Conservation (phyloP, 2,329 filamentous ascomycete genomes). For the Trichoderma polysporum region DNA sequence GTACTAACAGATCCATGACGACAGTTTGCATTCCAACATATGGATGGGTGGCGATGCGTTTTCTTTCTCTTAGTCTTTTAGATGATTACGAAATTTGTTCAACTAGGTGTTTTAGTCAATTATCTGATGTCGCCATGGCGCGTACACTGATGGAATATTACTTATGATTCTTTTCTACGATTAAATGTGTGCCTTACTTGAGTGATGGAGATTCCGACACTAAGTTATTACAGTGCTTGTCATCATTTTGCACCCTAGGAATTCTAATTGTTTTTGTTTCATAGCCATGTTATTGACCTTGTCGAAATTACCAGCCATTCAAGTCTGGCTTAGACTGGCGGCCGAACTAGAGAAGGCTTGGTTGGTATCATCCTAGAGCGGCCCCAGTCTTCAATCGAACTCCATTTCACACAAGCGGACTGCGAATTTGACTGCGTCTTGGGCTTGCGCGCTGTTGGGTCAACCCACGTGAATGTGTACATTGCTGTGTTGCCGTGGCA, state of each 20-base stretch:
- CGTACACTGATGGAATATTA: neutral
- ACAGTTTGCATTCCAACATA: neutral
- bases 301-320: neutral
- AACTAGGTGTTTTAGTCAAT: slow-evolving; percentile 6
- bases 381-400: neutral
- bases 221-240: neutral
- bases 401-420: neutral
- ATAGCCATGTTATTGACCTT: neutral
- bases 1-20: slow-evolving; percentile 15
- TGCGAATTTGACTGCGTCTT: neutral
- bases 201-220: neutral
- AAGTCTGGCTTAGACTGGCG: neutral
- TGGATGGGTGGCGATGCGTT: neutral
- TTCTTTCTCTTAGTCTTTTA: neutral
- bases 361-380: neutral
- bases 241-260: neutral
- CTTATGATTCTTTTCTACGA: neutral
- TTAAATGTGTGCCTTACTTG: neutral
- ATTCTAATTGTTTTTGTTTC: neutral
- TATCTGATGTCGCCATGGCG: neutral
- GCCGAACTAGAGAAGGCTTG: neutral
- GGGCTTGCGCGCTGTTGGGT: neutral
- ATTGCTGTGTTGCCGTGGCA: neutral
- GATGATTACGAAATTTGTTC: neutral
- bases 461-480: neutral